Base-by-base conservation (phyloP, 257 asterid species). In the Nicotiana paniculata region DNA sequence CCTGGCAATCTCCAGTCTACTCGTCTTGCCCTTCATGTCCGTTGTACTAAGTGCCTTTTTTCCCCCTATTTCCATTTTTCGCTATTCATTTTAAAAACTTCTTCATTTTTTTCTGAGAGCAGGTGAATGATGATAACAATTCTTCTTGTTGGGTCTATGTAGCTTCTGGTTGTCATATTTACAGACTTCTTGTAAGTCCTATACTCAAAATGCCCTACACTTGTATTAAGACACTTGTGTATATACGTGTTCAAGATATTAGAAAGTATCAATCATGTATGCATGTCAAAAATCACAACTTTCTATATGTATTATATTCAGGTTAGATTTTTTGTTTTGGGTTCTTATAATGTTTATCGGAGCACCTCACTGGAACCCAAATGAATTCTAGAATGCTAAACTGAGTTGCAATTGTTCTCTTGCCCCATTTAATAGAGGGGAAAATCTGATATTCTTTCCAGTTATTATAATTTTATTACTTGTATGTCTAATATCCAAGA, bases 11-110 rank as follows among this genome's bases (percentile, higher is more conserved):
- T 94, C 78, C 98, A 93, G 82, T 89, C 98, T 59, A 91, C 97
- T 81, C 98, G 98, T 63, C 96, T 93, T 28, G 98, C 98, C 32
- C 86, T 96, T 87, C 95, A 89, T 76, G 97, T 92, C 72, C 67
- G 35, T 62, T 32, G n/a, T 43, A 43, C 48, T 43, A 43, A 43
- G 8, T 43, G 48, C 48, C 48, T 43, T 30, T 2, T 53, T 43
- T 43, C 24, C 11, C 17, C 12, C 5, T 59, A 33, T 21, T 30
- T 66, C 13, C 64, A 32, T 66, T 26, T 63, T 62, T 79, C n/a
- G 17, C 75, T 6, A 21, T 72, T 53, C 13, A 15, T 11, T 65
- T 81, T 62, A 43, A 43, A 32, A 69, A 21, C 74, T 51, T 10
- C 21, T 37, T 55, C n/a, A 6, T 13, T 30, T 21, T 9, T 54